phyloP scores from a whole-genome alignment of 2,329 filamentous ascomycete species.

The Fusarium sp. region DNA sequence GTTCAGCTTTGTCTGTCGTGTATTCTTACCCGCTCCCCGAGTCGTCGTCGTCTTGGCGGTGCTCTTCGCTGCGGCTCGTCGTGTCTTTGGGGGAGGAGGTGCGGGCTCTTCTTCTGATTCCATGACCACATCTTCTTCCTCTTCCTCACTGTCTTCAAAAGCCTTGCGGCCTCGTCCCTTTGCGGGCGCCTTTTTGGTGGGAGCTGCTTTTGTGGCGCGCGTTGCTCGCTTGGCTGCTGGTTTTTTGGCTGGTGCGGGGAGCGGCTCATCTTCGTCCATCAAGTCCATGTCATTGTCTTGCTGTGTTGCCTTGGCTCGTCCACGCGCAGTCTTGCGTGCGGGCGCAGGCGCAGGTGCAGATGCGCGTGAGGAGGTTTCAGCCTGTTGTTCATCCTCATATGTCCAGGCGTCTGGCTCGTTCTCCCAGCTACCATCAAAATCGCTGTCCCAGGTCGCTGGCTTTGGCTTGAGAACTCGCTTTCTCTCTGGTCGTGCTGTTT shows the following conservation, averaged over 20 bases:
- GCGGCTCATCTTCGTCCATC: conserved; percentile 61
- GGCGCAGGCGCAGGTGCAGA: conserved; percentile 13
- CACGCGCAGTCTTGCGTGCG: conserved; percentile 11
- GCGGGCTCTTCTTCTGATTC: conserved; percentile 63
- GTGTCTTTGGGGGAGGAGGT: conserved; percentile 50
- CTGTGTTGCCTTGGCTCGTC: conserved; percentile 39
- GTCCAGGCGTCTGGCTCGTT: conserved; percentile 74
- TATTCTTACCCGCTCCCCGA: conserved; percentile 31
- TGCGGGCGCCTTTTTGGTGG: conserved; percentile 60
- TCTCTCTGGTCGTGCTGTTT: conserved; percentile 54
- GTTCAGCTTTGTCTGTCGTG: conserved; percentile 51
- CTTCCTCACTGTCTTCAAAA: conserved; percentile 53
- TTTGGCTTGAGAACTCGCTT: conserved; percentile 72
- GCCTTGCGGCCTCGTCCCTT: conserved; percentile 55
- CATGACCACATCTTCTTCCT: conserved; percentile 63
- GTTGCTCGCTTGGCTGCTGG: conserved; percentile 48
- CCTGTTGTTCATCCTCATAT: conserved; percentile 47
- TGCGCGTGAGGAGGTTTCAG: conserved; percentile 3
- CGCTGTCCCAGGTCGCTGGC: conserved; percentile 88
- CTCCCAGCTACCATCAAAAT: conserved; percentile 87
- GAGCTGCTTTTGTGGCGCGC: conserved; percentile 55
- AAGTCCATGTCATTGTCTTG: conserved; percentile 38
- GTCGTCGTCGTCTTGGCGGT: conserved; percentile 27
- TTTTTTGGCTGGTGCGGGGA: conserved; percentile 46
- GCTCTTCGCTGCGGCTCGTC: conserved; percentile 39